Evolutionary conservation across 208 protist species (phyloP), one percentile per base, ranked within the genome.

Genomic region (Crithidia expoeki): DNA sequence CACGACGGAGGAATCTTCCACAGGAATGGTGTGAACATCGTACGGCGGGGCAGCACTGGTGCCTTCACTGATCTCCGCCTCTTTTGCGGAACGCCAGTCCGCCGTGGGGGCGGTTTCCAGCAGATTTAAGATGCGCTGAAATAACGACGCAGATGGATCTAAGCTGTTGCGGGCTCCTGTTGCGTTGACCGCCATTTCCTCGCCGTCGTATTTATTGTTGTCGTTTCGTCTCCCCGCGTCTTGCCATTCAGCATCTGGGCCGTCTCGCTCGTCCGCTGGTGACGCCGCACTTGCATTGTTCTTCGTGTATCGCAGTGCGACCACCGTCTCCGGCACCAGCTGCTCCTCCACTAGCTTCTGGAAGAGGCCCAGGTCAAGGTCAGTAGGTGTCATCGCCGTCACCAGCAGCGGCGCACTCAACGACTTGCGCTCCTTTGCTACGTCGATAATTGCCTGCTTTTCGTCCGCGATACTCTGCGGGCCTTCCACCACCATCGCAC

Each of bases 321-420:
- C 28, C 55, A 76, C 72, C 47, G 57, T 60, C 57, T 76, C 72
- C 11, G 72, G 72, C 9, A 76, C 36, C 47, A 76, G 49, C 30
- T 59, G 52, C 40, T 58, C 42, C 40, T 62, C 50, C 71, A 46
- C 52, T 19, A 79, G 50, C 11, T 42, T 44, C 14, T 57, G 62
- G 9, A 81, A 56, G 3, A 76, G 33, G 0, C 16, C 30, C 10
- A 19, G 4, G 19, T 76, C 36, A 6, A 76, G 38, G 38, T 68
- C 65, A 1, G 27, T 59, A 19, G 55, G 4, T 12, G 72, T 61
- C n/a, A 75, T 7, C 50, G 68, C 76, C 30, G 59, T 66, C 30
- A 96, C 71, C 17, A 96, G 83, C 53, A 94, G 49, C 7, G 90
- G 90, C 49, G 81, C 69, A 27, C 71, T 55, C 30, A 64, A 57